Conservation (phyloP, 2,329 filamentous ascomycete species). For the Fusarium palustre region DNA sequence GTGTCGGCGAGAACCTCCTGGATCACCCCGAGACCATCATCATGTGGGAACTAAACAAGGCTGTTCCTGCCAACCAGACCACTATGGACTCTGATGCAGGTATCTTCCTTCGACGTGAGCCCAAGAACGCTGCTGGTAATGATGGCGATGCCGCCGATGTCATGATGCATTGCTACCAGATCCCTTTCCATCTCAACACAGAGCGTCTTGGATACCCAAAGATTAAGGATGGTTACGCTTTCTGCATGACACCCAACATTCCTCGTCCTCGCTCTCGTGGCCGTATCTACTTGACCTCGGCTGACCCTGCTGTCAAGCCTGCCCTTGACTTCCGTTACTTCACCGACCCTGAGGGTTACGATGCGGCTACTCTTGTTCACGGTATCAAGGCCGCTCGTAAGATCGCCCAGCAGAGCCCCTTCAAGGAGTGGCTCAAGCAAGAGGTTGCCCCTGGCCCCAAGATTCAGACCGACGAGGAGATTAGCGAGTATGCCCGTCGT, state of each 20-base stretch:
- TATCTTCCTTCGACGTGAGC: slow-evolving; percentile 85
- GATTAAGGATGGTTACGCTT: slow-evolving; percentile 78
- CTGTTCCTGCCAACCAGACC: slow-evolving; percentile 80
- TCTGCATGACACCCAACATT: slow-evolving; percentile 95
- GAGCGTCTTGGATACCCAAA: slow-evolving; percentile 77
- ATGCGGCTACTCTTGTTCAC: slow-evolving; percentile 82
- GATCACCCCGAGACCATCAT: slow-evolving; percentile 72
- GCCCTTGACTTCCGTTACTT: slow-evolving; percentile 91
- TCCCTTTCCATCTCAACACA: slow-evolving; percentile 91
- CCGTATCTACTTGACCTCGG: slow-evolving; percentile 79
- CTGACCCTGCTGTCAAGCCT: slow-evolving; percentile 81
- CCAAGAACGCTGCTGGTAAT: slow-evolving; percentile 71
- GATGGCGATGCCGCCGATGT: slow-evolving; percentile 85
- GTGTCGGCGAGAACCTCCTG: slow-evolving; percentile 70
- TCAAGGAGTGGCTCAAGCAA: slow-evolving; percentile 84
- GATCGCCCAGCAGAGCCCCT: slow-evolving; percentile 79
- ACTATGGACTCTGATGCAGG: slow-evolving; percentile 93
- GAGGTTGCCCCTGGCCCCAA: slow-evolving; percentile 83
- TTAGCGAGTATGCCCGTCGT: slow-evolving; percentile 83
- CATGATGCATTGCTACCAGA: slow-evolving; percentile 99
- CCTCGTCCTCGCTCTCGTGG: slow-evolving; percentile 83
- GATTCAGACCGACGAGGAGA: slow-evolving; percentile 80
- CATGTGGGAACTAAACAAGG: slow-evolving; percentile 82
- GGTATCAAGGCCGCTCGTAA: slow-evolving; percentile 82
- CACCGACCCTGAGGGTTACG: slow-evolving; percentile 86